Conservation (phyloP, 2,329 filamentous ascomycete species). For the Emmonsiellopsis sp. region DNA sequence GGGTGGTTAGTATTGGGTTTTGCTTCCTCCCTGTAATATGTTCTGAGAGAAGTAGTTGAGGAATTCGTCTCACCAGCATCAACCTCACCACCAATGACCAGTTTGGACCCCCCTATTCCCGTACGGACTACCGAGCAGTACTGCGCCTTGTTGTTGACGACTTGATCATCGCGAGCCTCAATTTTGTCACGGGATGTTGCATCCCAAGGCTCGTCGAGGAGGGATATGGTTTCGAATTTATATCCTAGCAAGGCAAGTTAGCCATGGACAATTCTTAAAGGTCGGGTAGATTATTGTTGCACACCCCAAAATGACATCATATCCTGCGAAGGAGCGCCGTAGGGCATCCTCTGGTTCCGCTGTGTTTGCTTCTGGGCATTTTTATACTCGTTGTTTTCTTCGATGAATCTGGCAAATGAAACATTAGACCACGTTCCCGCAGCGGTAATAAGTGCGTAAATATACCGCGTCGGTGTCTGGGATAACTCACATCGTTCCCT, state of each 20-base stretch:
- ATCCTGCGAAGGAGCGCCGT: conserved; percentile 56
- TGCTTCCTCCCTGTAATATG: neutral
- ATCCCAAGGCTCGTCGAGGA: conserved; percentile 66
- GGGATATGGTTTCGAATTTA: conserved; percentile 85
- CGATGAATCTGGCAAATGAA: conserved; percentile 60
- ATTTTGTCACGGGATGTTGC: conserved; percentile 67
- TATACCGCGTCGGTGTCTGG: neutral
- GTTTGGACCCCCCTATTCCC: conserved; percentile 63
- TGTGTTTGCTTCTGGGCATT: conserved; percentile 53
- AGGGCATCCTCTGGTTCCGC: conserved; percentile 38
- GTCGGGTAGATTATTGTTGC: conserved; percentile 6
- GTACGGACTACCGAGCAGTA: conserved; percentile 93
- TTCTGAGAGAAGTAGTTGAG: neutral
- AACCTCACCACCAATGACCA: conserved; percentile 87
- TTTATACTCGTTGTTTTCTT: conserved; percentile 77
- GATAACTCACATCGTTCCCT: neutral
- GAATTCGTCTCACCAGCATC: conserved; percentile 59
- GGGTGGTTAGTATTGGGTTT: neutral
- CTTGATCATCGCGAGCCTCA: conserved; percentile 59
- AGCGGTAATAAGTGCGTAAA: no score
- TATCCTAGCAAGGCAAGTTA: conserved; percentile 54
- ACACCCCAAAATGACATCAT: conserved; percentile 90
- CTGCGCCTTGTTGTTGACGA: conserved; percentile 83
- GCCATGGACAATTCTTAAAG: neutral
- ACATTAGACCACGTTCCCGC: no score